Evolutionary conservation across 768 basidiomycete species (phyloP).

Genomic region (Tylopilus subfusipes): DNA sequence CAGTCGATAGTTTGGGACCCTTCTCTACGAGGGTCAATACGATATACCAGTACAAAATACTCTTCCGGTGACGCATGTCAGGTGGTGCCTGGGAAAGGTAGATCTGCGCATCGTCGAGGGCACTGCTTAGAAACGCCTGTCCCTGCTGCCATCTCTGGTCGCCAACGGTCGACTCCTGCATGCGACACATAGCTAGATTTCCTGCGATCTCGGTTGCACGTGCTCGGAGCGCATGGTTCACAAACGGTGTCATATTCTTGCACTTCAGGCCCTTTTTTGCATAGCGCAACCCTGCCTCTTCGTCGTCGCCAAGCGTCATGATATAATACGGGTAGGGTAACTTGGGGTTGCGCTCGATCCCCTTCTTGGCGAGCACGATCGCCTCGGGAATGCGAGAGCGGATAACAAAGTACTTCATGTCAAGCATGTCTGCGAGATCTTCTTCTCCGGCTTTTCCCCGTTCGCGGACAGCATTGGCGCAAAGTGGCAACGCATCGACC

Average conservation of each 20-base stretch:
- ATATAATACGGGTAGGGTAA: conserved; percentile 61
- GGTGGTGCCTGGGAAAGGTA: conserved; percentile 55
- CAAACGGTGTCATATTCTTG: conserved; percentile 50
- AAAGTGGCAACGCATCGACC: conserved; percentile 53
- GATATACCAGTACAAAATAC: conserved; percentile 55
- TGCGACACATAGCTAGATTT: conserved; percentile 45
- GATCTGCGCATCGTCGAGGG: conserved; percentile 54
- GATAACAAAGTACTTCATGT: conserved; percentile 56
- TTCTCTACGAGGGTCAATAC: conserved; percentile 48
- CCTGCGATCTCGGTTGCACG: conserved; percentile 59
- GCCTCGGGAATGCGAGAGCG: conserved; percentile 46
- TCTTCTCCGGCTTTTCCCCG: conserved; percentile 38
- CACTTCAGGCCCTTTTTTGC: conserved; percentile 66
- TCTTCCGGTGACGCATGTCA: conserved; percentile 57
- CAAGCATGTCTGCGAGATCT: conserved; percentile 58
- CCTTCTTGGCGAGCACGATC: conserved; percentile 40
- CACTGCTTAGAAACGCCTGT: conserved; percentile 56
- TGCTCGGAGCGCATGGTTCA: conserved; percentile 54
- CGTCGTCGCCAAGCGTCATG: conserved; percentile 47
- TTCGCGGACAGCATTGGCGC: conserved; percentile 50
- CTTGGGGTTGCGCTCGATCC: conserved; percentile 49
- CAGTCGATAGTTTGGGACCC: conserved; percentile 44
- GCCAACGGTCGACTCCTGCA: conserved; percentile 38
- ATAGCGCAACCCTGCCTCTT: conserved; percentile 47
- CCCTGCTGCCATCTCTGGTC: conserved; percentile 54